Evolutionary conservation across 805 yeast species (phyloP).

Genomic region (Tetrapisispora pingtungensis): DNA sequence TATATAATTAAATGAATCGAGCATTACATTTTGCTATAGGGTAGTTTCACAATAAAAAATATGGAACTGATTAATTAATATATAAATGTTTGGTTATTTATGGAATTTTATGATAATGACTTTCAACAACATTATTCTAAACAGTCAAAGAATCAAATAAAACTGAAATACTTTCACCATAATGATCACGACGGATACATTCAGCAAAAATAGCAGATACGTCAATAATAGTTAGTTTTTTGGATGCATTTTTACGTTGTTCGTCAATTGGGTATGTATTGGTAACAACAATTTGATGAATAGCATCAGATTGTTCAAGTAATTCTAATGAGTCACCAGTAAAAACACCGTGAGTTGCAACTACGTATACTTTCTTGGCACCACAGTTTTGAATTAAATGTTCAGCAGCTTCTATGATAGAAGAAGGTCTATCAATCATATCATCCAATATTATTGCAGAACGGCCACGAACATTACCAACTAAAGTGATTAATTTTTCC

Average conservation of each 20-base stretch:
- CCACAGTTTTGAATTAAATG: slow-evolving; percentile 94
- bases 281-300: slow-evolving; percentile 88
- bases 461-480: slow-evolving; percentile 87
- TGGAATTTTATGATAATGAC: background rate
- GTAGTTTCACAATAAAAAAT: background rate
- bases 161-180: slow-evolving; percentile 93
- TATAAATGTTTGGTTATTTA: background rate
- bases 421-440: slow-evolving; percentile 90
- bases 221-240: slow-evolving; percentile 78
- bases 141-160: slow-evolving; percentile 78
- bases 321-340: slow-evolving; percentile 77
- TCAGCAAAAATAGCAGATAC: slow-evolving; percentile 94
- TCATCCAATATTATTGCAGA: slow-evolving; percentile 94
- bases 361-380: slow-evolving; percentile 78
- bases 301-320: slow-evolving; percentile 66
- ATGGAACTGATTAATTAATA: background rate
- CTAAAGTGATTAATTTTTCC: slow-evolving; percentile 89
- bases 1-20: too few relatives aligned
- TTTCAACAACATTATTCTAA: slow-evolving; percentile 5
- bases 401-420: slow-evolving; percentile 96
- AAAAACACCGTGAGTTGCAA: slow-evolving; percentile 95
- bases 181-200: slow-evolving; percentile 96
- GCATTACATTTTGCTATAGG: background rate
- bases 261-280: slow-evolving; percentile 86
- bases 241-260: slow-evolving; percentile 44